Conservation (phyloP, 164 flowering plant genomes). For the Liquidambar formosana region DNA sequence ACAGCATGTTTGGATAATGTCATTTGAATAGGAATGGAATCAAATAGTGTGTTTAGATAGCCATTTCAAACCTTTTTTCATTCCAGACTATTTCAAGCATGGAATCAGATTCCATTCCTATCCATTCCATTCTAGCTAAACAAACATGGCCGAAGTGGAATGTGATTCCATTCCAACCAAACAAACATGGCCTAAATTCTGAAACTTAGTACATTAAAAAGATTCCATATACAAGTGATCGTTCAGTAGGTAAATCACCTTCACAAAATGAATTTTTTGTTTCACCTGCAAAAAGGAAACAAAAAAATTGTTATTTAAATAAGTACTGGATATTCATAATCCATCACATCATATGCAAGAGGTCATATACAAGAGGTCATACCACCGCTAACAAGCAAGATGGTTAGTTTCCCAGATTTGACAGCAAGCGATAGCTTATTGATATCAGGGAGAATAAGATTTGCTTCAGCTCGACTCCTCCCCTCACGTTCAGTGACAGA, state of each 20-base stretch:
- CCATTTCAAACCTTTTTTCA: no score
- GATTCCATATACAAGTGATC: conserved; percentile 1
- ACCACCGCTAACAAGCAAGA: conserved; percentile 32
- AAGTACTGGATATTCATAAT: not conserved
- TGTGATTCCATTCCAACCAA: no score
- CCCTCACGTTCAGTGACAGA: conserved; percentile 12
- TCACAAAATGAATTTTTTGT: conserved; percentile 3
- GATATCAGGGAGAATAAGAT: conserved; percentile 29
- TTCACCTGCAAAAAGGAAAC: conserved; percentile 8
- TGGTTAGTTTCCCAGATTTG: conserved; percentile 21
- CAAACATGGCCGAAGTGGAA: no score
- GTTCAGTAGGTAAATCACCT: conserved; percentile 1
- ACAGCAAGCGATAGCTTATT: conserved; percentile 22
- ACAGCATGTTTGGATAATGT: no score
- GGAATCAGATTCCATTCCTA: no score
- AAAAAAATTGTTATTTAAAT: not conserved
- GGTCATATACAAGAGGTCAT: not conserved
- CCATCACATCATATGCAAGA: not conserved
- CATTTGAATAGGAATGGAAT: no score
- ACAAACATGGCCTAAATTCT: no score
- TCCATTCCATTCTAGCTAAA: no score
- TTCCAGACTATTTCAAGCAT: no score
- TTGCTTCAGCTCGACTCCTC: conserved; percentile 16
- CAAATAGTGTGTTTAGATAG: no score
- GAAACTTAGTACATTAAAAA: conserved; percentile 4